Conservation (phyloP, 768 basidiomycete genomes). For the Lactarius hatsudake region DNA sequence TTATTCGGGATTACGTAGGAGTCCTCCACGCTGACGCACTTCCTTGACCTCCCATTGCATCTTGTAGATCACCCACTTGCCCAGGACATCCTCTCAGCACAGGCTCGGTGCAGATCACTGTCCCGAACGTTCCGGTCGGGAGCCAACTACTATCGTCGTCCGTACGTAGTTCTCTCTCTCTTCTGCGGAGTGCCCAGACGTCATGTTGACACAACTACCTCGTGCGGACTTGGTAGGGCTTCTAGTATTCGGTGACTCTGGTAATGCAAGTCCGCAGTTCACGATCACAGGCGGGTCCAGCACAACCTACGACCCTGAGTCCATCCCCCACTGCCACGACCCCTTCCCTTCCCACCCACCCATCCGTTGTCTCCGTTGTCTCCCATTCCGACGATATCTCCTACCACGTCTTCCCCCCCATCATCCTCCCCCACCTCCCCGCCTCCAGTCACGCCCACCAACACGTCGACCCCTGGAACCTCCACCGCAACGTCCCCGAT, state of each 20-base stretch:
- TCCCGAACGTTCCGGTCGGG: slow-evolving; percentile 38
- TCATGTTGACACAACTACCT: neutral
- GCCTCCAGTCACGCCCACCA: neutral
- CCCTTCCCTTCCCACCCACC: neutral
- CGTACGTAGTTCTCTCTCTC: slow-evolving; percentile 35
- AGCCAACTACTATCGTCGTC: slow-evolving; percentile 40
- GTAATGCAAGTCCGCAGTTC: slow-evolving; percentile 43
- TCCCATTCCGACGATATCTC: neutral
- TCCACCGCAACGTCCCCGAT: neutral
- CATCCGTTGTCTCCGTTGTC: neutral
- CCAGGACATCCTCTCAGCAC: slow-evolving; percentile 37
- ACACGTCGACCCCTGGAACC: neutral
- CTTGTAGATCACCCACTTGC: slow-evolving; percentile 36
- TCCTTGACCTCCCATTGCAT: neutral
- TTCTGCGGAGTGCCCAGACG: neutral
- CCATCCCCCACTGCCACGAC: neutral
- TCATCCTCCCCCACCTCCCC: neutral
- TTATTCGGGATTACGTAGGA: neutral
- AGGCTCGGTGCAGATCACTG: slow-evolving; percentile 38
- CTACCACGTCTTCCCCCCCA: neutral
- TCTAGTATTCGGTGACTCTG: slow-evolving; percentile 50
- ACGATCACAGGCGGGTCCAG: slow-evolving; percentile 30
- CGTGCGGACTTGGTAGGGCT: neutral
- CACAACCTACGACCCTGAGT: neutral
- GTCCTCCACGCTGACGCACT: slow-evolving; percentile 6